Evolutionary conservation across 2,329 filamentous ascomycete genomes (phyloP), one percentile per base, ranked within the genome.

Genomic region (Mollisia scopiformis): DNA sequence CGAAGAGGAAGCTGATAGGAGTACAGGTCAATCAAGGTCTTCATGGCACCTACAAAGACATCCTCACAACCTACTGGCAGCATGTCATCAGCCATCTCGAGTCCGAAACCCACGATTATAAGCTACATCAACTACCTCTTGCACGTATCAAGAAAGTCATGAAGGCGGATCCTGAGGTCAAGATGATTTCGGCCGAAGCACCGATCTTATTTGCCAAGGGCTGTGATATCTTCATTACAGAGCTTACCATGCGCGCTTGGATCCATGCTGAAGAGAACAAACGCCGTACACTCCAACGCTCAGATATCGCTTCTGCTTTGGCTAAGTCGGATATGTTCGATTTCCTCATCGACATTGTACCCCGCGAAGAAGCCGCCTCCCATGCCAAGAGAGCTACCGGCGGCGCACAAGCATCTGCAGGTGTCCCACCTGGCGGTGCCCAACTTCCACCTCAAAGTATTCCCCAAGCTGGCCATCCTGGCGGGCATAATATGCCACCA

Each of bases 101-200:
- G 79, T 92, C 86, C 62, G 95, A 98, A 71, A 92, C 90, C 52
- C 95, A 99, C 76, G 95, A 99, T 77, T 99, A 98, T 84, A 99
- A 99, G 79, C 86, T 98, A 59, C 95, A 99, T 76, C 95, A 98
- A 76, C 84, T 99, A 39, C 95, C 95, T 1, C 84, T 99, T 41
- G 95, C 95, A n/a, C 90, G 95, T 57, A 99, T 99, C 80, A 99
- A 99, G 83, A 99, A 99, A 77, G 95, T 99, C 68, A 99, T 99
- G 95, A 99, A 99, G 79, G 95, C 95, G 0, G 95, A 99, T 69
- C 95, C 95, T 0, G 95, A 99, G 72, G 95, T 99, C 51, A 99
- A 99, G 82, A 99, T 99, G 95, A 99, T 99, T 65, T 98, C 93
- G 3, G 95, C 95, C 8, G 95, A 99, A 78, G 95, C 95, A 1